Evolutionary conservation across 169 alveolate genomes (phyloP).

Genomic region (Ichthyophthirius multifiliis): DNA sequence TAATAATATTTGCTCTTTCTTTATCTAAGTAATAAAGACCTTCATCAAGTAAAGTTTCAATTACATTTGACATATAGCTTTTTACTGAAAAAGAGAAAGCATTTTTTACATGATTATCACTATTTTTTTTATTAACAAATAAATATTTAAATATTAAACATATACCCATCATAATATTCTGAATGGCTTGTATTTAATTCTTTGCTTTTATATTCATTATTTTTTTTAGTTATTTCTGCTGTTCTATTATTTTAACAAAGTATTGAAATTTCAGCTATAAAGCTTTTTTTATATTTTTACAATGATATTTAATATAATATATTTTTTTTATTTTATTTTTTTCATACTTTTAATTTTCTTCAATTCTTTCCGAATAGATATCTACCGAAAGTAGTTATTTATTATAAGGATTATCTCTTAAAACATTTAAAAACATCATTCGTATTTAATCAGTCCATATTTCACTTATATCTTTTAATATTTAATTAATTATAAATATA

Average conservation of each 20-base stretch:
- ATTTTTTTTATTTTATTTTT: neutral
- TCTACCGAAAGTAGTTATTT: constrained; percentile 9
- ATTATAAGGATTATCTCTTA: constrained; percentile 17
- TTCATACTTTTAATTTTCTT: neutral
- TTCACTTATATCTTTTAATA: constrained; percentile 11
- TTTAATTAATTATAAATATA: constrained; percentile 13
- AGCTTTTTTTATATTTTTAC: constrained; percentile 2
- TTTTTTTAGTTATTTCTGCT: neutral
- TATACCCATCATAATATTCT: constrained; percentile 36
- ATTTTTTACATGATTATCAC: constrained; percentile 34
- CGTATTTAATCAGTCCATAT: constrained; percentile 21
- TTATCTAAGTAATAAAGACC: constrained; percentile 41
- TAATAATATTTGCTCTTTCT: constrained; percentile 35
- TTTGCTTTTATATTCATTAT: constrained; percentile 34
- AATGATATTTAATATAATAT: neutral
- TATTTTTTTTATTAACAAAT: neutral
- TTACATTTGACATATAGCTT: constrained; percentile 40
- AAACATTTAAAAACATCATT: neutral
- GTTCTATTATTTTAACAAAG: constrained; percentile 28
- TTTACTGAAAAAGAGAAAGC: constrained; percentile 37
- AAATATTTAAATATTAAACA: neutral
- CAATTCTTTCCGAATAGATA: constrained; percentile 9
- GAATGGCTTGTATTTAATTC: constrained; percentile 40
- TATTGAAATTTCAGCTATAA: constrained; percentile 19
- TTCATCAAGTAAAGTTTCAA: constrained; percentile 44